These are phyloP conservation scores for Rhizoclosmatium sp. DNA, from an alignment of 192 early-diverging fungal genomes.

Conservation along the genomic window DNA sequence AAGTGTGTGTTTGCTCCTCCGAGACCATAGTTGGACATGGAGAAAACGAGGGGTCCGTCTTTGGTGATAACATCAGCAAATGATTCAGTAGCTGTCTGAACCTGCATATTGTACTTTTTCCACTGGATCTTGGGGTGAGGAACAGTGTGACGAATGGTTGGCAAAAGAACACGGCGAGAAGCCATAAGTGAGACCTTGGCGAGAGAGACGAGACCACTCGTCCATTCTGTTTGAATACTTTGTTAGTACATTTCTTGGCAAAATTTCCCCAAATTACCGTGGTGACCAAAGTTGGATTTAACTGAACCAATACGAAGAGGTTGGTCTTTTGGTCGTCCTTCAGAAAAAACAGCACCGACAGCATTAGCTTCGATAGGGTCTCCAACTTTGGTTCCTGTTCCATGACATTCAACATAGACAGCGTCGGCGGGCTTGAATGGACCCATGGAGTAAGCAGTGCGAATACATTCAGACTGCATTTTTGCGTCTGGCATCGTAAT, in stretches of 20 bases:
- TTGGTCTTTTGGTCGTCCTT: constrained; percentile 5
- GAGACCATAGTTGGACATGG: constrained; percentile 41
- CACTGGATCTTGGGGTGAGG: constrained; percentile 46
- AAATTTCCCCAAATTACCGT: neutral
- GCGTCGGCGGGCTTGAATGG: constrained; percentile 37
- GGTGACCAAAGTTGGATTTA: constrained; percentile 46
- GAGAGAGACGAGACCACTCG: constrained; percentile 27
- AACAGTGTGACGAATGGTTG: constrained; percentile 34
- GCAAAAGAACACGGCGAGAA: constrained; percentile 29
- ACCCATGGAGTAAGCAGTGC: constrained; percentile 32
- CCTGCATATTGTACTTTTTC: constrained; percentile 27
- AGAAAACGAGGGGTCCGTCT: constrained; percentile 39
- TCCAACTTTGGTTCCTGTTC: constrained; percentile 45
- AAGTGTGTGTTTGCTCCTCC: constrained; percentile 42
- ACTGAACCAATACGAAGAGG: constrained; percentile 39
- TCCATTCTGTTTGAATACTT: constrained; percentile 2
- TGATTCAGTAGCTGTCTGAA: constrained; percentile 31
- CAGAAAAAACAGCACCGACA: constrained; percentile 31
- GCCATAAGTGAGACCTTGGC: constrained; percentile 47
- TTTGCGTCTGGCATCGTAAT: constrained; percentile 44
- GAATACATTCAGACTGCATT: constrained; percentile 29
- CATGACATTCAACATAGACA: constrained; percentile 45
- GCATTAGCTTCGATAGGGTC: constrained; percentile 51
- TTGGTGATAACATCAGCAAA: neutral
- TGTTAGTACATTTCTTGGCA: too few species aligned